A percentile compares a stretch with the other conserved stretches of the same genome.
Conservation (phyloP, 2,329 filamentous ascomycete species). For the Stromatinia cepivora region DNA sequence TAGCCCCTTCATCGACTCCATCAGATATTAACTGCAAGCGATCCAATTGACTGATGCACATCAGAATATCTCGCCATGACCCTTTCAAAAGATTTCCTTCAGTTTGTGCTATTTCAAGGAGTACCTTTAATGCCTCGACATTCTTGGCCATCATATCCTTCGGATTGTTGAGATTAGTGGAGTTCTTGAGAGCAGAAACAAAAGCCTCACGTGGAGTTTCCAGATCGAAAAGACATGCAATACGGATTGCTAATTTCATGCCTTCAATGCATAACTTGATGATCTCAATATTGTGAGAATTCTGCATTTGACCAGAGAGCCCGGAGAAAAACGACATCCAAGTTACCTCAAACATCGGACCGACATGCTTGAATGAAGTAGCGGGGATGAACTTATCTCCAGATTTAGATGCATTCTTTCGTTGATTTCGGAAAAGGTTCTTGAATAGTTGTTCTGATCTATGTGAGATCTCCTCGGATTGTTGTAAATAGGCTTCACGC, state of each 20-base stretch:
- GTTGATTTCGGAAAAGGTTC: conserved; percentile 85
- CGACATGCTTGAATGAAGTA: conserved; percentile 90
- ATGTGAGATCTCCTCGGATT: conserved; percentile 85
- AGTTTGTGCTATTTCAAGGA: conserved; percentile 88
- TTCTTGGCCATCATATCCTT: conserved; percentile 96
- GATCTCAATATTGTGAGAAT: conserved; percentile 87
- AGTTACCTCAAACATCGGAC: conserved; percentile 97
- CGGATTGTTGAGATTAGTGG: conserved; percentile 93
- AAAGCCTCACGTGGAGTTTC: conserved; percentile 94
- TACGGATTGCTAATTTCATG: conserved; percentile 88
- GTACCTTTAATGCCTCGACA: conserved; percentile 85
- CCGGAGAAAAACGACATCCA: conserved; percentile 99
- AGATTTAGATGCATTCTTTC: conserved; percentile 70
- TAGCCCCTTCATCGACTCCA: conserved; percentile 86
- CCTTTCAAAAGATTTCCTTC: conserved; percentile 87
- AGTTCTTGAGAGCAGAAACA: conserved; percentile 86
- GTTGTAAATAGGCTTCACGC: conserved; percentile 88
- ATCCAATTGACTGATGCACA: conserved; percentile 94
- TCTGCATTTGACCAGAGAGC: conserved; percentile 88
- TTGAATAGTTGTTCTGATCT: conserved; percentile 85
- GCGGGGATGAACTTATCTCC: conserved; percentile 81
- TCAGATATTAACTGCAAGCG: conserved; percentile 92
- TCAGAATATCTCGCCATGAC: conserved; percentile 94
- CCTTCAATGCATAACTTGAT: conserved; percentile 93
- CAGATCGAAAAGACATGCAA: conserved; percentile 90